Evolutionary conservation across 768 basidiomycete species (phyloP), one percentile per base, ranked within the genome.

Genomic region (Artomyces pyxidatus): DNA sequence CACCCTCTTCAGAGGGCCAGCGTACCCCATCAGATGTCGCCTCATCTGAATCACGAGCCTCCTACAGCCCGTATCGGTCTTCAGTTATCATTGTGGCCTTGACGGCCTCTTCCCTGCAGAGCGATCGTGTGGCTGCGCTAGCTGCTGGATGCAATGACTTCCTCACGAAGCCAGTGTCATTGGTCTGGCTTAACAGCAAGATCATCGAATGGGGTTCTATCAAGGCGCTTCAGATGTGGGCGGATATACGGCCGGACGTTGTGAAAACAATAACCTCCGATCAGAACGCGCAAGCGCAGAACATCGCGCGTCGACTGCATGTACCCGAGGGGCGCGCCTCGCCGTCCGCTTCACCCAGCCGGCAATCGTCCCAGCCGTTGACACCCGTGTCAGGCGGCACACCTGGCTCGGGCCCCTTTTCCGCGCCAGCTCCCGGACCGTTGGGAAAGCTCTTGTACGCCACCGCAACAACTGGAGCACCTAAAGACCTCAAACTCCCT

Each of bases 151-250:
- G 96, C 69, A 98, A 99, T 59, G 96, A 99, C 65, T 99, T 98
- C 68, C 67, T 99, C 42, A 98, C 94, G 37, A 99, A 99, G 61
- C 96, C 96, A 0, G 95, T 99, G 26, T 91, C 89, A 6, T 72
- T 96, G 25, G 74, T 85, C 39, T 99, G 96, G 96, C 72, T 99
- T 45, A 92, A 97, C 63, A 89, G 84, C 71, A 99, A 99, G 72
- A 94, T 98, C 62, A 89, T 95, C 52, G 96, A 99, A 65, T 99
- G 96, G 96, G 96, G 96, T 0, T 95, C 91, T 3, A 98, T 99
- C 69, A 92, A 92, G 63, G 88, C 88, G 5, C 62, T 92, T 49
- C 88, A 91, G 62, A 91, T 90, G 86, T 92, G 88, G 84, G 89
- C 88, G 10, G 88, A 90, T 61, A 68, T 84, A 50, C 73, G 83